A percentile compares a stretch with the other conserved stretches of the same genome.
Conservation (phyloP, 2,329 filamentous ascomycete genomes). For the Paracoccidioides lutzii region DNA sequence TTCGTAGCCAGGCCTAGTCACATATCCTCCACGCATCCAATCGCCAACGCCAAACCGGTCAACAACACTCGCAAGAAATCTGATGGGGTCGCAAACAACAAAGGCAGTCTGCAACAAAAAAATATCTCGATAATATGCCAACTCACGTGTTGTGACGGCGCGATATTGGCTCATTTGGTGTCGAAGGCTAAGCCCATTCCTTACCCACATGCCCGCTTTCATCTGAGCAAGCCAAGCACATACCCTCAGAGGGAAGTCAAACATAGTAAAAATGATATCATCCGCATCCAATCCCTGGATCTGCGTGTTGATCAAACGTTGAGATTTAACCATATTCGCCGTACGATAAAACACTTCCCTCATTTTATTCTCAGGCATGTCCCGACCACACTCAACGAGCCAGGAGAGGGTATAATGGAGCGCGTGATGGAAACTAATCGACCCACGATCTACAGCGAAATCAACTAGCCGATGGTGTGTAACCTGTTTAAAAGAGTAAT, state of each 20-base stretch:
- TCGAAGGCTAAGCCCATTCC: conserved; percentile 87
- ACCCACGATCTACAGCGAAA: conserved; percentile 76
- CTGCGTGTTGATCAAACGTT: conserved; percentile 51
- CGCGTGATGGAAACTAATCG: conserved; percentile 94
- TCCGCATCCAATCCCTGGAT: conserved; percentile 40
- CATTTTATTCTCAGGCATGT: conserved; percentile 55
- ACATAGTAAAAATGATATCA: conserved; percentile 72
- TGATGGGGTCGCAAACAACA: conserved; percentile 68
- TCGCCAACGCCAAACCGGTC: conserved; percentile 80
- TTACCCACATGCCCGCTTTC: conserved; percentile 96
- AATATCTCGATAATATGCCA: conserved; percentile 87
- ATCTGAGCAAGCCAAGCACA: conserved; percentile 97
- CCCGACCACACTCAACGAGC: conserved; percentile 80
- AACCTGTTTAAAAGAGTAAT: conserved; percentile 28
- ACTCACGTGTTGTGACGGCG: conserved; percentile 76
- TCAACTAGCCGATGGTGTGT: conserved; percentile 59
- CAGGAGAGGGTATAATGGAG: conserved; percentile 93
- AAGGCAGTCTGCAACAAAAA: conserved; percentile 86
- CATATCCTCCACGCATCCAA: conserved; percentile 78
- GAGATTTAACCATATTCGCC: conserved; percentile 36
- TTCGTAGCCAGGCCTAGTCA: conserved; percentile 63
- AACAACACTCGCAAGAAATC: conserved; percentile 76
- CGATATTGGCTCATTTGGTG: conserved; percentile 93
- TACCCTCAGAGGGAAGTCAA: conserved; percentile 85
- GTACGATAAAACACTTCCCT: conserved; percentile 59